Evolutionary conservation across 2,329 filamentous ascomycete genomes (phyloP), one percentile per base, ranked within the genome.

Genomic region (Atkinsonella hypoxylon): DNA sequence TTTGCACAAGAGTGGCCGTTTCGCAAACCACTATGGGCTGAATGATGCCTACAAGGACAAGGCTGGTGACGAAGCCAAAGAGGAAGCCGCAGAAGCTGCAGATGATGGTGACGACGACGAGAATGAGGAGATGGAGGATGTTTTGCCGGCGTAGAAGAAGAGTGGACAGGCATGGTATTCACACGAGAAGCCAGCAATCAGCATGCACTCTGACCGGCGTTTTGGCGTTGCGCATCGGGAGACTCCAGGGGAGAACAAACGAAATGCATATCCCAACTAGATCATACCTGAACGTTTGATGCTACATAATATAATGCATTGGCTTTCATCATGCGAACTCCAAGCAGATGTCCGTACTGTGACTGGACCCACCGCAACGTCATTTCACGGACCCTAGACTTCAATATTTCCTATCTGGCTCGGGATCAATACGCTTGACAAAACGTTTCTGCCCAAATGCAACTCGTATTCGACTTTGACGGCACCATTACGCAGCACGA

Each of bases 21-120:
- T 94, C 63, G 85, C 87, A 48, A 91, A 89, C 64, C 83, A 85
- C 57, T 97, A 89, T 82, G 84, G 84, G 58, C 70, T 96, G 51
- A 88, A 85, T 62, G 85, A 85, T 31, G 66, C 67, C 7, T 70
- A 69, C 55, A 61, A 63, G 42, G 67, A 68, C 50, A 67, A 65
- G 57, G 66, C 57, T 41, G 65, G 67, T 13, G 60, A 58, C 49
- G 67, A 70, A 31, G 63, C 79, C 67, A 82, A 77, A 52, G 71
- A 72, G 49, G 74, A 72, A 41, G 73, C 74, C 7, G 71, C 71
- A 4, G 82, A 79, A 41, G 77, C 79, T 45, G 70, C 71, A 2
- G 82, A 80, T 22, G 77, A 78, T 11, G 85, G 85, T 12, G 77
- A 78, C 15, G 85, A 87, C 26, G 81, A 83, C 20, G 78, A 81